Base-by-base conservation (phyloP, 495 filamentous ascomycete genomes). In the Neurospora cerealis region DNA sequence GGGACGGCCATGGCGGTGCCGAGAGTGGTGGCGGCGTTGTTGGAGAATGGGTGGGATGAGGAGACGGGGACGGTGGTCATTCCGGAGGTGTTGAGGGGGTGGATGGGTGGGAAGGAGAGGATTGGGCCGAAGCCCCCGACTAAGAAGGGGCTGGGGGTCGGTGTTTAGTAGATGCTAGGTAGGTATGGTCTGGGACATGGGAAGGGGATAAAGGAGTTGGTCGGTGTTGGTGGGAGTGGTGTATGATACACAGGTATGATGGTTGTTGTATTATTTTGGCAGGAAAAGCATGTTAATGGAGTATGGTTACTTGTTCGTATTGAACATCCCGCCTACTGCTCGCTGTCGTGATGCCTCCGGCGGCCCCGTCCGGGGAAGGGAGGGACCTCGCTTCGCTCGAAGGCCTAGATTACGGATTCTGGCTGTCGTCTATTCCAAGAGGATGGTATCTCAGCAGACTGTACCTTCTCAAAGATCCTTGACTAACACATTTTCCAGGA, bases 1-100 rank as follows among this genome's bases (percentile, higher is more conserved):
- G 96, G 96, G 0, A 99, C 96, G 2, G 96, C 96, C 1, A 83
- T 98, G 80, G 96, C 96, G 2, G 91, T 98, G 21, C 96, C 96
- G 21, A 85, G 96, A 41, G 91, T 99, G 24, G 75, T 99, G 75
- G 94, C 96, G 32, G 94, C 94, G 10, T 85, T 99, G n/a, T 79
- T 99, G 81, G 96, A 99, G 86, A 93, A 96, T 79, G 91, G 94
- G 5, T 98, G 94, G 93, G 87, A 93, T 79, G 90, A 93, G 76
- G 73, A 83, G 5, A 86, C 84, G 62, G 85, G 83, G 73, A 83
- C 86, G 5, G 91, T 97, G n/a, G 81, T 70, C 8, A 85, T 98
- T 7, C 95, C 95, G 6, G 88, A 93, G 82, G 89, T 89, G 40
- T 79, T 98, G 82, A 83, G 91, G 78, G 89, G 87, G 42, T 97